Percentiles rank a stretch among this genome's conserved stretches.
Conservation (phyloP, 164 flowering plant species). For the Santalum album region DNA sequence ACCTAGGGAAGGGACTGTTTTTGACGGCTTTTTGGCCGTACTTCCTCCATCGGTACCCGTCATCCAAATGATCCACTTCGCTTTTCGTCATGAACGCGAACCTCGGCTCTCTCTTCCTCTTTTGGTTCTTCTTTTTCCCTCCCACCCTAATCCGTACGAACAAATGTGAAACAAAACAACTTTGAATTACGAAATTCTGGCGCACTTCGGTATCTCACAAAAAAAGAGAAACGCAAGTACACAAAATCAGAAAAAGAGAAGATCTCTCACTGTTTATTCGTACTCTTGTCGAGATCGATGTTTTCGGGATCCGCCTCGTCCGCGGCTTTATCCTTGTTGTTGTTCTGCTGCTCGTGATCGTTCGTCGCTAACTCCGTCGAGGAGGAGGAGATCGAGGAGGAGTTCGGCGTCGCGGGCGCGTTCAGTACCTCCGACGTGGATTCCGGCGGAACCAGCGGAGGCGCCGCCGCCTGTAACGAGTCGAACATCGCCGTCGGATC, state of each 20-base stretch:
- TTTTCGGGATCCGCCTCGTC: slow-evolving; percentile 22
- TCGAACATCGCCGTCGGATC: slow-evolving; percentile 13
- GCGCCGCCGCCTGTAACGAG: slow-evolving; percentile 3
- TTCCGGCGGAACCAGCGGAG: not conserved
- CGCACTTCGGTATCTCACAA: too few relatives aligned
- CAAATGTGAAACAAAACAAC: too few relatives aligned
- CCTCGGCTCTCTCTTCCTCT: slow-evolving; percentile 49
- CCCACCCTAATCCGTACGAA: slow-evolving; percentile 34
- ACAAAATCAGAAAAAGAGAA: not conserved
- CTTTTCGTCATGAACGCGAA: slow-evolving; percentile 71
- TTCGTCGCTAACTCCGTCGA: slow-evolving; percentile 29
- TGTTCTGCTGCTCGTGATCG: slow-evolving; percentile 11
- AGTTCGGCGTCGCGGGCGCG: slow-evolving; percentile 46
- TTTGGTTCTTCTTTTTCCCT: slow-evolving; percentile 41
- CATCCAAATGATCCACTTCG: slow-evolving; percentile 70
- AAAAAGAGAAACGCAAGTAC: not conserved
- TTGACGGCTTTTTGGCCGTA: slow-evolving; percentile 77
- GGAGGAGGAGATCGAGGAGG: slow-evolving; percentile 45
- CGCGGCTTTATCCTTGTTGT: not conserved
- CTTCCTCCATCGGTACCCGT: slow-evolving; percentile 72
- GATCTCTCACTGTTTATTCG: slow-evolving; percentile 39
- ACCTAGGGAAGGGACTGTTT: slow-evolving; percentile 76
- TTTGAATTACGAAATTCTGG: too few relatives aligned
- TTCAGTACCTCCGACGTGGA: slow-evolving; percentile 18
- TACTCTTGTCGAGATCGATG: slow-evolving; percentile 19